Conservation (phyloP, 2,329 filamentous ascomycete species). For the Arachnopeziza araneosa region DNA sequence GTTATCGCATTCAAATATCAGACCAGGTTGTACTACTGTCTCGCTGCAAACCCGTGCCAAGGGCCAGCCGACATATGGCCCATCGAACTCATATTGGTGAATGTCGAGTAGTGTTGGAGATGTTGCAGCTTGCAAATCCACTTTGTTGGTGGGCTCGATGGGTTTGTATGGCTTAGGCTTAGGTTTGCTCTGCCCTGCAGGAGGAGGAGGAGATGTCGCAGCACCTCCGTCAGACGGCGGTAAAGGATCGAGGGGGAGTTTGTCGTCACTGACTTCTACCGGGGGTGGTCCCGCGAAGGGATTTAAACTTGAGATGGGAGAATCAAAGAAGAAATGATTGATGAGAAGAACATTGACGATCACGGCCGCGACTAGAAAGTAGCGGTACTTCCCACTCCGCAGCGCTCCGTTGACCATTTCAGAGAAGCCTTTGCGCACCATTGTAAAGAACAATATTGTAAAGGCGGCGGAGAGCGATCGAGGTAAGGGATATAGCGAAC, state of each 20-base stretch:
- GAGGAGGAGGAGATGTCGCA: neutral
- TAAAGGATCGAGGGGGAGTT: neutral
- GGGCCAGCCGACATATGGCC: slow-evolving; percentile 36
- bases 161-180: neutral
- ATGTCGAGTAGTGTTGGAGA: slow-evolving; percentile 14
- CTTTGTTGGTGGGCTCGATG: neutral
- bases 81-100: slow-evolving; percentile 34
- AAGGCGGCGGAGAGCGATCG: neutral
- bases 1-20: slow-evolving; percentile 45
- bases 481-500: neutral
- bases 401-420: slow-evolving; percentile 21
- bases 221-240: neutral
- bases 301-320: slow-evolving; percentile 11
- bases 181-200: neutral
- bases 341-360: slow-evolving; percentile 21
- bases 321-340: slow-evolving; percentile 22
- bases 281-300: slow-evolving; percentile 4
- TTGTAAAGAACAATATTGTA: slow-evolving; percentile 2
- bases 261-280: neutral
- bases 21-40: slow-evolving; percentile 35
- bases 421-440: slow-evolving; percentile 13
- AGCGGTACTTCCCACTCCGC: slow-evolving; percentile 24
- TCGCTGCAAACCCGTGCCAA: slow-evolving; percentile 40
- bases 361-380: slow-evolving; percentile 15
- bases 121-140: neutral